Percentiles rank a stretch among this genome's conserved stretches.
phyloP scores from a whole-genome alignment of 305 asterid genomes.

The Andrographis paniculata region DNA sequence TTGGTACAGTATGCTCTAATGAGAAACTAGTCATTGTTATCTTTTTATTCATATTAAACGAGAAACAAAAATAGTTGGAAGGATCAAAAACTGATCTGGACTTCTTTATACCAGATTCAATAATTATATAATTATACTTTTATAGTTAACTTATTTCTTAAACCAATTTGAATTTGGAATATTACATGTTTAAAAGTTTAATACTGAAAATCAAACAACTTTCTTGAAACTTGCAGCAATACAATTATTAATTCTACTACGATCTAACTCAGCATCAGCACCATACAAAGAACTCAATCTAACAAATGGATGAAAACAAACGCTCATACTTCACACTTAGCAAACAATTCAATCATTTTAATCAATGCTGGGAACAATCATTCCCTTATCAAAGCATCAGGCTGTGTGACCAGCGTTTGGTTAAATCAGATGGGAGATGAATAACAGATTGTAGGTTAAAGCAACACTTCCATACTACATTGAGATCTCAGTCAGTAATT shows the following conservation, averaged over 20 bases:
- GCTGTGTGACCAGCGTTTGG: not conserved
- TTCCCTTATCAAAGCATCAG: not conserved
- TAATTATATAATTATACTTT: not conserved
- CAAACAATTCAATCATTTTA: not conserved
- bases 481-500: not conserved
- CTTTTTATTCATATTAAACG: no score
- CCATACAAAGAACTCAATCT: not conserved
- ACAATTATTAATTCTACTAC: not conserved
- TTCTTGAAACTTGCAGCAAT: not conserved
- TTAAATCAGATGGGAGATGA: not conserved
- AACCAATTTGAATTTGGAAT: not conserved
- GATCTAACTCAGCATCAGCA: not conserved
- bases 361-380: not conserved
- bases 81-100: no score
- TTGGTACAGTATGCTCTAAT: no score
- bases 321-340: not conserved
- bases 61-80: no score
- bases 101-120: conserved; percentile 1
- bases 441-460: not conserved
- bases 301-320: not conserved
- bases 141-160: not conserved
- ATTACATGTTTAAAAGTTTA: conserved; percentile 3
- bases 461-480: not conserved
- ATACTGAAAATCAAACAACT: conserved; percentile 1
- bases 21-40: no score